phyloP scores from a whole-genome alignment of 1,139 yeast genomes.

The Protomyces inouyei region DNA sequence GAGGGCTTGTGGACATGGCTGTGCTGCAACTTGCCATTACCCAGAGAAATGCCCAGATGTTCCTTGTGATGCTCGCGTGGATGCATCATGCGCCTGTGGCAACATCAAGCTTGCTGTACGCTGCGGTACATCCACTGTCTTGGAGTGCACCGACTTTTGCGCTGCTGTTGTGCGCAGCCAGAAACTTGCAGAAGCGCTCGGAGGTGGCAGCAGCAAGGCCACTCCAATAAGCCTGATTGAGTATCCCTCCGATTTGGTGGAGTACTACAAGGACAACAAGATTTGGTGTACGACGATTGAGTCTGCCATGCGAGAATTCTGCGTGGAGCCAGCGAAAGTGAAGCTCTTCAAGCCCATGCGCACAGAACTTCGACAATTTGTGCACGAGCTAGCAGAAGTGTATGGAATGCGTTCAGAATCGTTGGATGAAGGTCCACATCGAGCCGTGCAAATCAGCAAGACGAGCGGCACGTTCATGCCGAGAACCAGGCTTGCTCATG shows the following conservation, averaged over 20 bases:
- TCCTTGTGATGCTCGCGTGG: conserved; percentile 52
- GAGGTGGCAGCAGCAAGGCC: conserved; percentile 37
- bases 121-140: conserved; percentile 44
- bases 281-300: conserved; percentile 57
- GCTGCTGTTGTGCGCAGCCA: conserved; percentile 55
- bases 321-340: conserved; percentile 42
- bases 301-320: conserved; percentile 47
- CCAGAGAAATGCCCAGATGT: conserved; percentile 46
- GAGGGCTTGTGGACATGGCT: conserved; percentile 61
- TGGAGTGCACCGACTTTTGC: conserved; percentile 52
- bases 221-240: conserved; percentile 25
- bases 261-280: conserved; percentile 49
- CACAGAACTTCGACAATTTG: conserved; percentile 60
- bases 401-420: conserved; percentile 63
- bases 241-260: conserved; percentile 48
- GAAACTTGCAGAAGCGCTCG: conserved; percentile 60
- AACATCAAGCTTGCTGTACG: conserved; percentile 50
- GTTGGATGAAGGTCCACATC: conserved; percentile 73
- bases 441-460: conserved; percentile 60
- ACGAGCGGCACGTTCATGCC: conserved; percentile 31
- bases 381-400: conserved; percentile 61
- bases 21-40: conserved; percentile 62
- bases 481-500: background rate
- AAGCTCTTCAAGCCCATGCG: conserved; percentile 71
- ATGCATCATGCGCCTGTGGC: conserved; percentile 62